Evolutionary conservation across 1,139 yeast genomes (phyloP), one percentile per base, ranked within the genome.

Genomic region (Candida frijolesensis): DNA sequence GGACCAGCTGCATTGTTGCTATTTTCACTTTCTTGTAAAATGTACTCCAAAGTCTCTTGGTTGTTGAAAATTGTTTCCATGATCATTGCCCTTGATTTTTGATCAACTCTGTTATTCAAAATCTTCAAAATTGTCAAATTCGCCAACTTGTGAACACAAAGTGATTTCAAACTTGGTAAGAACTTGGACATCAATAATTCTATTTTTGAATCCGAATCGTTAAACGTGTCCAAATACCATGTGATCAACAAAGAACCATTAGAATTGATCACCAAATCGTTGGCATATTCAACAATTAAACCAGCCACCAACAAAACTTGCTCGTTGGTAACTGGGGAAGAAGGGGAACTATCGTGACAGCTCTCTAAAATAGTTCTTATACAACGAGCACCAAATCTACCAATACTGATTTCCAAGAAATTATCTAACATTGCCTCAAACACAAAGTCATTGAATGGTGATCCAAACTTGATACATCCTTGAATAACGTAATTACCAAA

Each of bases 401-500:
- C 96, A 59, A 83, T 89, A 50, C 96, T 87, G 57, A 94, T 87
- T 51, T 84, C 86, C 78, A 90, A 76, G 62, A 94, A 91, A 58
- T 87, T 84, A 46, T 89, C 83, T 54, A 90, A 71, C 64, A 92
- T 84, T 14, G 90, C 82, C 67, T 94, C 97, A 66, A 90, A 88
- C 42, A 94, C 88, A 65, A 92, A 94, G 63, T 89, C 92, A 65
- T 89, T 89, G 80, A 85, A 90, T 1, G 96, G 96, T 4, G 87
- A 72, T 0, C 94, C 96, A 71, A 91, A 94, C 63, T 89, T 89
- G 57, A 91, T 79, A 61, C 97, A 95, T 49, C 97, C 91, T 70
- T 94, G 99, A 52, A 94, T 82, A 16, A 92, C 98, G 66, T 94
- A 94, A 67, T 94, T 94, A 54, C 98, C 99, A 75, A 89, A 94